Evolutionary conservation across 2,329 filamentous ascomycete species (phyloP).

Genomic region (Pyricularia grisea): DNA sequence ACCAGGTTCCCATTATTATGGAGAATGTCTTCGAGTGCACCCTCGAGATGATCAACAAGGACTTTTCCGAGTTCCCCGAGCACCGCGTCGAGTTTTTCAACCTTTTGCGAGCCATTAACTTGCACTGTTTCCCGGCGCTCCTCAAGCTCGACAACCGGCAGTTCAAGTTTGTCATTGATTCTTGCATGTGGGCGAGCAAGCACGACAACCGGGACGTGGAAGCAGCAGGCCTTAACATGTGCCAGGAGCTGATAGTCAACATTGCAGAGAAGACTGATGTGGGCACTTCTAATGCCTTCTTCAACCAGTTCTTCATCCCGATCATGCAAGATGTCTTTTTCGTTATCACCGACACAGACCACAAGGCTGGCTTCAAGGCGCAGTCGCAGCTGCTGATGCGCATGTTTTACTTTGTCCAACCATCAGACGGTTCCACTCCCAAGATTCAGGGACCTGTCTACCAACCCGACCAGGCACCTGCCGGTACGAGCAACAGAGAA

Average conservation of each 20-base stretch:
- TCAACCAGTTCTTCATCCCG: slow-evolving; percentile 92
- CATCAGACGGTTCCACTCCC: slow-evolving; percentile 54
- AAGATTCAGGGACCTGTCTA: slow-evolving; percentile 95
- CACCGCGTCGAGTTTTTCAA: slow-evolving; percentile 99
- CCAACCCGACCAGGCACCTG: slow-evolving; percentile 68
- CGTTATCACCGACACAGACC: slow-evolving; percentile 91
- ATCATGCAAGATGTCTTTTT: slow-evolving; percentile 98
- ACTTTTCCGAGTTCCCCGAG: slow-evolving; percentile 98
- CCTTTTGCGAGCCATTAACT: slow-evolving; percentile 86
- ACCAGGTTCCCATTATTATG: slow-evolving; percentile 95
- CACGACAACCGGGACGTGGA: slow-evolving; percentile 98
- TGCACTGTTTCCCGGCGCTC: slow-evolving; percentile 91
- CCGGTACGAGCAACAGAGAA: slow-evolving; percentile 80
- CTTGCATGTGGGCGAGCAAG: slow-evolving; percentile 99
- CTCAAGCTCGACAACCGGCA: slow-evolving; percentile 91
- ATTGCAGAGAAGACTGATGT: slow-evolving; percentile 87
- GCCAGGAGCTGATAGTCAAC: slow-evolving; percentile 92
- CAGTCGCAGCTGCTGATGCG: slow-evolving; percentile 89
- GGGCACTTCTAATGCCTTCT: slow-evolving; percentile 85
- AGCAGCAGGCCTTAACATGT: slow-evolving; percentile 94
- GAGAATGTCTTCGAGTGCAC: slow-evolving; percentile 98
- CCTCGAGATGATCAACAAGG: slow-evolving; percentile 99
- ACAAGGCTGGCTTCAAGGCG: slow-evolving; percentile 98
- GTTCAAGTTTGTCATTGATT: slow-evolving; percentile 99
- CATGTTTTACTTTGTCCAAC: slow-evolving; percentile 93